phyloP scores from a whole-genome alignment of 2,329 filamentous ascomycete genomes.

The Exophiala aquamarina region DNA sequence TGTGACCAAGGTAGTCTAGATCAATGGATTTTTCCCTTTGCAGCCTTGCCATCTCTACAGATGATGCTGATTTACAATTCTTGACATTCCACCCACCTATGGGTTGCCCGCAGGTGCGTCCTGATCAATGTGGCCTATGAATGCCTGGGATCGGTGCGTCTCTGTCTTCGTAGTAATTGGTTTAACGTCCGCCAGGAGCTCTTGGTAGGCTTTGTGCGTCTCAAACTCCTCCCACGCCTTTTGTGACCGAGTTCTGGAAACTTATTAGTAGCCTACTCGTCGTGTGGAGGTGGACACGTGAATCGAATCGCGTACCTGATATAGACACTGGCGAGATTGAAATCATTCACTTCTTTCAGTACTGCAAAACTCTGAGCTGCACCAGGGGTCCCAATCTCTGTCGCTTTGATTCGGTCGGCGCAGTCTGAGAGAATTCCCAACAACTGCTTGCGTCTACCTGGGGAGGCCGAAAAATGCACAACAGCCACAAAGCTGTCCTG shows the following conservation, averaged over 20 bases:
- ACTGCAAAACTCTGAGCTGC: slow-evolving; percentile 11
- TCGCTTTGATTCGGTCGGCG: slow-evolving; percentile 2
- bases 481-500: slow-evolving; percentile 10
- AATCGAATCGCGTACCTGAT: slow-evolving; percentile 2
- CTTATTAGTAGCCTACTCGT: background rate
- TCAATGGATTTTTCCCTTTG: too few relatives aligned
- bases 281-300: background rate
- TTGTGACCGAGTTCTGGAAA: background rate
- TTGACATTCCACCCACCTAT: too few relatives aligned
- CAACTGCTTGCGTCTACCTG: slow-evolving; percentile 12
- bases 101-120: background rate
- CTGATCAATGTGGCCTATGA: slow-evolving; percentile 16
- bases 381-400: background rate
- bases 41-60: too few relatives aligned
- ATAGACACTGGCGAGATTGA: slow-evolving; percentile 9
- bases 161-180: slow-evolving; percentile 4
- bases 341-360: slow-evolving; percentile 6
- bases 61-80: too few relatives aligned
- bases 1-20: too few relatives aligned
- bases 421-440: background rate
- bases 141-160: slow-evolving; percentile 13
- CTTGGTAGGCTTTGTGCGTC: slow-evolving; percentile 1
- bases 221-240: slow-evolving; percentile 9
- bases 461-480: slow-evolving; percentile 9
- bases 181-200: background rate